phyloP scores from a whole-genome alignment of 164 flowering plant genomes.

The Dillenia turbinata region DNA sequence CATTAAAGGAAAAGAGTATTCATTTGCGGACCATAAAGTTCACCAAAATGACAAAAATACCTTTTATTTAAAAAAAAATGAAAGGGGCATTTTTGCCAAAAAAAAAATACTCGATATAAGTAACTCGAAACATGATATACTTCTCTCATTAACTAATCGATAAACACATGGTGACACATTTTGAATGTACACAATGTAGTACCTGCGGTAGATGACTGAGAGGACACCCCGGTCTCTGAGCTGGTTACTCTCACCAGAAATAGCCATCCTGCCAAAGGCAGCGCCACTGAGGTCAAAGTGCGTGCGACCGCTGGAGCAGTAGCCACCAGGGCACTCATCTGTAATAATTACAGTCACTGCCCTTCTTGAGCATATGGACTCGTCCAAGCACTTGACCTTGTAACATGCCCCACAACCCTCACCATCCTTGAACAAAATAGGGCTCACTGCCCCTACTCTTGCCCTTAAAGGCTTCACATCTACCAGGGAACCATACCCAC shows the following conservation, averaged over 20 bases:
- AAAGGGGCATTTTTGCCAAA: no score
- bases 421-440: slow-evolving; percentile 70
- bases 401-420: slow-evolving; percentile 98
- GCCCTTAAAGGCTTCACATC: slow-evolving; percentile 78
- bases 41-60: no score
- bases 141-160: no score
- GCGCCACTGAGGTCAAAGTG: slow-evolving; percentile 97
- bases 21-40: no score
- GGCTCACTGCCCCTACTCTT: slow-evolving; percentile 91
- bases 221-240: slow-evolving; percentile 83
- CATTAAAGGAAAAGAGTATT: no score
- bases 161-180: slow-evolving; percentile 10
- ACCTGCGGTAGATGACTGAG: slow-evolving; percentile 70
- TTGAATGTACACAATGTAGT: not conserved
- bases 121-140: no score
- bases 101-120: no score
- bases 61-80: no score
- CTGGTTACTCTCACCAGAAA: slow-evolving; percentile 46
- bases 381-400: slow-evolving; percentile 81
- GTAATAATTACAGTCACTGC: slow-evolving; percentile 88
- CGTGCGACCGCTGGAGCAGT: slow-evolving; percentile 48
- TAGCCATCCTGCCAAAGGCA: slow-evolving; percentile 87
- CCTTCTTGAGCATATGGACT: slow-evolving; percentile 62
- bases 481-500: slow-evolving; percentile 94
- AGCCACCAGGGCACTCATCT: slow-evolving; percentile 92